phyloP scores from a whole-genome alignment of 1,284 basidiomycete species.

The Erythrobasidium hasegawianum region DNA sequence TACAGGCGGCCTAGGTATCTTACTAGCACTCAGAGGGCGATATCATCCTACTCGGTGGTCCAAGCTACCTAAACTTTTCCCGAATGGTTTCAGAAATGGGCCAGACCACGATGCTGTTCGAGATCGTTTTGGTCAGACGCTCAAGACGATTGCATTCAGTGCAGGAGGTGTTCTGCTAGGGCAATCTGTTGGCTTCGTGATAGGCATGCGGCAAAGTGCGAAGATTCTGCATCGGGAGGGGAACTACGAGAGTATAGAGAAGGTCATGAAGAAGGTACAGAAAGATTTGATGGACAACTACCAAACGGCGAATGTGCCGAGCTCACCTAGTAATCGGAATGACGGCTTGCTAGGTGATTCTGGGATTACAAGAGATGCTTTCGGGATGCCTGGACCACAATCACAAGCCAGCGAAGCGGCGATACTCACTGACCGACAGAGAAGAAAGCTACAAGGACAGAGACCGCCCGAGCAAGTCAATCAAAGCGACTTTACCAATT shows the following conservation, averaged over 20 bases:
- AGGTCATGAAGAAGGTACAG: conserved; percentile 32
- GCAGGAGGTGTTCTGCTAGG: conserved; percentile 27
- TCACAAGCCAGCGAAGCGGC: conserved; percentile 9
- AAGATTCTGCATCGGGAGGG: conserved; percentile 30
- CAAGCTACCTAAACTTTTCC: conserved; percentile 23
- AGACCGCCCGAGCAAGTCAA: neutral
- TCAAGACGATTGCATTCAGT: conserved; percentile 14
- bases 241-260: conserved; percentile 31
- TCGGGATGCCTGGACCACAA: neutral
- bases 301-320: neutral
- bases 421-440: conserved; percentile 10
- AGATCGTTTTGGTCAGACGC: conserved; percentile 15
- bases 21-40: conserved; percentile 22
- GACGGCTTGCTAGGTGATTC: neutral
- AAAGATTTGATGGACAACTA: conserved; percentile 29
- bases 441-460: conserved; percentile 18
- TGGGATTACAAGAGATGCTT: too few species aligned
- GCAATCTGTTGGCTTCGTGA: conserved; percentile 20
- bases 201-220: conserved; percentile 19
- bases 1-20: conserved; percentile 21
- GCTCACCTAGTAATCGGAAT: neutral
- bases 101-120: conserved; percentile 20
- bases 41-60: conserved; percentile 25
- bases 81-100: conserved; percentile 6
- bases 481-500: conserved; percentile 1